These are phyloP conservation scores for Ecytonucleospora hepatopenaei DNA, from an alignment of 371 early-diverging fungal genomes.

Conservation along the genomic window DNA sequence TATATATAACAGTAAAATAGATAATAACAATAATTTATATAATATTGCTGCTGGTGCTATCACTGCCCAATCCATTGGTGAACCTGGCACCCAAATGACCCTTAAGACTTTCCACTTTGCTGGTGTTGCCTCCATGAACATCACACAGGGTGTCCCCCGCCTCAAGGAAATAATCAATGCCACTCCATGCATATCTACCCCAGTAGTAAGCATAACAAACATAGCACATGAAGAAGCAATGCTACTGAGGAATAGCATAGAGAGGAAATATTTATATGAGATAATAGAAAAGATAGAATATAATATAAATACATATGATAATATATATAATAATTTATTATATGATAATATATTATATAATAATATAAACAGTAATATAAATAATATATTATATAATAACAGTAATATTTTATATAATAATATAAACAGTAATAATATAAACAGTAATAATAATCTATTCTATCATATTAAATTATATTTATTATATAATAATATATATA, in stretches of 20 bases:
- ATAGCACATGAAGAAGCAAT: slow-evolving; percentile 22
- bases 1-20: background rate
- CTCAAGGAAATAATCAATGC: slow-evolving; percentile 78
- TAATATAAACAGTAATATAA: no score
- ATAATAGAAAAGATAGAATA: slow-evolving; percentile 55
- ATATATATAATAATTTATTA: no score
- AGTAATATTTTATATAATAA: no score
- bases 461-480: no score
- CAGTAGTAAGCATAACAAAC: slow-evolving; percentile 66
- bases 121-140: slow-evolving; percentile 94
- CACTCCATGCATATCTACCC: slow-evolving; percentile 70
- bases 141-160: slow-evolving; percentile 95
- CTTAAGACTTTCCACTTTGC: slow-evolving; percentile 99
- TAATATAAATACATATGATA: slow-evolving; percentile 2
- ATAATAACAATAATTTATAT: slow-evolving; percentile 60
- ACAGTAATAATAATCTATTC: no score
- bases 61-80: slow-evolving; percentile 92
- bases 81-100: slow-evolving; percentile 99
- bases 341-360: no score
- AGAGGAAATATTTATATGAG: slow-evolving; percentile 70
- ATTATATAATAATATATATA: no score
- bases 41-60: slow-evolving; percentile 73
- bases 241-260: slow-evolving; percentile 80
- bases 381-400: no score
- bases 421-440: no score